These are phyloP conservation scores for Malbranchea zuffiana DNA, from an alignment of 2,329 filamentous ascomycete genomes.

Conservation along the genomic window DNA sequence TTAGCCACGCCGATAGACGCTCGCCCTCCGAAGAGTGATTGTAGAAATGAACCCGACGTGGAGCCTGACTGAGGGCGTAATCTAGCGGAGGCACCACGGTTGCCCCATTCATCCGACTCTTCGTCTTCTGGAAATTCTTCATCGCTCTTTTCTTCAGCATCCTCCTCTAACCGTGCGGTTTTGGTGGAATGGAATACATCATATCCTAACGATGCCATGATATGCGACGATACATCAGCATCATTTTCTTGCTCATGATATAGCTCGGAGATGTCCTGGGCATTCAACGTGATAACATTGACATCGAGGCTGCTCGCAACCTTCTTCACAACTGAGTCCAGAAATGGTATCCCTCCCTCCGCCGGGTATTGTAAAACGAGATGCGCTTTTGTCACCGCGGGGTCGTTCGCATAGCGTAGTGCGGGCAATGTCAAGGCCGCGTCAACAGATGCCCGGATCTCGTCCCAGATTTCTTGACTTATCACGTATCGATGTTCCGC, in stretches of 20 bases:
- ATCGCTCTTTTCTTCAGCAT: constrained; percentile 37
- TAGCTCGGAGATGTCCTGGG: constrained; percentile 37
- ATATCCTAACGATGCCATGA: constrained; percentile 38
- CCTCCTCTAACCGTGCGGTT: constrained; percentile 27
- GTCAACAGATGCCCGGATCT: constrained; percentile 41
- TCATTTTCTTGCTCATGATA: constrained; percentile 32
- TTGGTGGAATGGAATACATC: constrained; percentile 39
- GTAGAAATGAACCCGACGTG: constrained; percentile 10
- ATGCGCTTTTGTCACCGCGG: constrained; percentile 44
- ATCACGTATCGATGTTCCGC: constrained; percentile 17
- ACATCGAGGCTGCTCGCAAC: constrained; percentile 47
- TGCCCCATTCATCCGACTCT: constrained; percentile 12
- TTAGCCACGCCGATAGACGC: constrained; percentile 14
- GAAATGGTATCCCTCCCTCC: constrained; percentile 42
- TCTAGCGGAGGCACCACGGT: background rate
- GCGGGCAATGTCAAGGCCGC: constrained; percentile 39
- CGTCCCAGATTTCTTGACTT: constrained; percentile 34
- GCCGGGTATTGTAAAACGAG: constrained; percentile 50
- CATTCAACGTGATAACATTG: constrained; percentile 35
- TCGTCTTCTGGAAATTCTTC: constrained; percentile 34
- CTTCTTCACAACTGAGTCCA: constrained; percentile 53
- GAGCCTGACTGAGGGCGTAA: constrained; percentile 2
- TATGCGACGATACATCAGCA: constrained; percentile 24
- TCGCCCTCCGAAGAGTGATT: constrained; percentile 12
- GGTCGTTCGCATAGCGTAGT: constrained; percentile 34